Evolutionary conservation across 2,329 filamentous ascomycete species (phyloP).

Genomic region (Penicillium rolfsii): DNA sequence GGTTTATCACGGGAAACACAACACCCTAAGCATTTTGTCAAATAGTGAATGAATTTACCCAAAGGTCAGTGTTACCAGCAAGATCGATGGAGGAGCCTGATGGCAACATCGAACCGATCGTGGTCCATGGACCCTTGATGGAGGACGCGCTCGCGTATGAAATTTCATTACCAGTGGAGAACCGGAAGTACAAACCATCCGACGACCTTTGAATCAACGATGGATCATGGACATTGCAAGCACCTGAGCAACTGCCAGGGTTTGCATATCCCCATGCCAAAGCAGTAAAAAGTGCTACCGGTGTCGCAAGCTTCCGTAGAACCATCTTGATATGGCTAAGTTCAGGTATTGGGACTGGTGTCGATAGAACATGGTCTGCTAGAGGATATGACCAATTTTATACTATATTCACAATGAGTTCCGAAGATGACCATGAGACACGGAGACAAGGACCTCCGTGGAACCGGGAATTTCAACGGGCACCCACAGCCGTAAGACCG

Average conservation of each 20-base stretch:
- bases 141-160: constrained; percentile 53
- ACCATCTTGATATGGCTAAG: neutral
- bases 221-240: constrained; percentile 52
- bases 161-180: constrained; percentile 57
- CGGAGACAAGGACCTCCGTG: constrained; percentile 14
- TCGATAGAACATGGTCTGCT: neutral
- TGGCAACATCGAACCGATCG: constrained; percentile 52
- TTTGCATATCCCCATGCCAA: constrained; percentile 35
- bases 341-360: too few species aligned
- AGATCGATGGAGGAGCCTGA: constrained; percentile 52
- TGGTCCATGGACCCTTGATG: constrained; percentile 57
- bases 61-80: constrained; percentile 53
- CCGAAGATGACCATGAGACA: neutral
- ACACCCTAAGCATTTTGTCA: neutral
- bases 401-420: neutral
- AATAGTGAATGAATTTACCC: constrained; percentile 40
- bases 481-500: constrained; percentile 7
- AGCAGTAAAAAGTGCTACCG: constrained; percentile 15
- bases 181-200: constrained; percentile 58
- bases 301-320: neutral
- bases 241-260: constrained; percentile 37
- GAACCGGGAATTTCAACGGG: constrained; percentile 7
- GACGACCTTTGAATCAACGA: constrained; percentile 51
- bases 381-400: neutral
- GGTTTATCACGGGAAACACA: neutral